Conservation (phyloP, 495 filamentous ascomycete genomes). For the Amphirosellinia nigrospora region DNA sequence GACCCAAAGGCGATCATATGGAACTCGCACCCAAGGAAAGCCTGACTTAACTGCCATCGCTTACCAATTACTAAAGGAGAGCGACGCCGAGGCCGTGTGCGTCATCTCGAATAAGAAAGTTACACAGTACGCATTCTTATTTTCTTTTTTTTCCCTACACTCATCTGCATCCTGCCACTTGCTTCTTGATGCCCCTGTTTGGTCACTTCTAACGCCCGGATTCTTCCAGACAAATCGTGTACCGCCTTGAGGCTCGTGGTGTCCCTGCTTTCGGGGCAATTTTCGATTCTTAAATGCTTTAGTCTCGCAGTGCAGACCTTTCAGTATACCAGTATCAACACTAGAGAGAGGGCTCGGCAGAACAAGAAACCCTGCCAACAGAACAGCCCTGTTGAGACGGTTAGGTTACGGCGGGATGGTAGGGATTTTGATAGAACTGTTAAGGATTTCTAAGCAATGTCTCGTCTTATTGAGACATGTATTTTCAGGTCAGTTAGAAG, state of each 20-base stretch:
- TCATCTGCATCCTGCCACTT: background rate
- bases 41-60: slow-evolving; percentile 55
- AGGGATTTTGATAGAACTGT: background rate
- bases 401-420: no score
- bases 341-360: no score
- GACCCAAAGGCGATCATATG: slow-evolving; percentile 47
- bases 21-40: slow-evolving; percentile 45
- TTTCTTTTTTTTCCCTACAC: no score
- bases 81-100: slow-evolving; percentile 68
- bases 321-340: background rate
- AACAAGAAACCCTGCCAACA: no score
- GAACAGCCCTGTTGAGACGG: background rate
- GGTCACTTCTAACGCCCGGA: background rate
- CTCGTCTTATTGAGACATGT: background rate
- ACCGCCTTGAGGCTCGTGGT: slow-evolving; percentile 67
- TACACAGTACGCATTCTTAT: slow-evolving; percentile 46
- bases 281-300: slow-evolving; percentile 67
- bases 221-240: slow-evolving; percentile 56
- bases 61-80: slow-evolving; percentile 59
- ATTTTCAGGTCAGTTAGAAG: background rate
- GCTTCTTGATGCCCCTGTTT: background rate
- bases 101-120: slow-evolving; percentile 70
- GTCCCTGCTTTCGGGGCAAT: slow-evolving; percentile 73
- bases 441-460: background rate
- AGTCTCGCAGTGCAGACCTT: background rate